Percentiles rank a stretch among this genome's conserved stretches.
These are phyloP conservation scores for Trichoderma asperellum DNA, from an alignment of 2,329 filamentous ascomycete species.

Conservation along the genomic window DNA sequence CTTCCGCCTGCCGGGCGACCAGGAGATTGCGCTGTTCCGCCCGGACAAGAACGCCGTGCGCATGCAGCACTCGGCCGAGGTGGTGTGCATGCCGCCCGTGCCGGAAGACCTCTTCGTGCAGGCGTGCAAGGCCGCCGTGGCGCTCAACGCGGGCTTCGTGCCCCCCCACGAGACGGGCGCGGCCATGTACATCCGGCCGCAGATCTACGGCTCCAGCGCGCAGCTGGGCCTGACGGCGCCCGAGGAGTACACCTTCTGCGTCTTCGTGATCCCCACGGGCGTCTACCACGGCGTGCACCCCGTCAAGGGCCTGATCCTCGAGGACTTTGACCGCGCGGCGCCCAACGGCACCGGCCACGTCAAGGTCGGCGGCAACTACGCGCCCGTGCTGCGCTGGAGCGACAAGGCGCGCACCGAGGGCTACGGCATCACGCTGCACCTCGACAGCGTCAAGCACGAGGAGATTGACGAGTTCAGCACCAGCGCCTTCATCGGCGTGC, in stretches of 20 bases:
- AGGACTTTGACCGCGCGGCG: slow-evolving; percentile 92
- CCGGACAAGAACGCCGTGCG: slow-evolving; percentile 82
- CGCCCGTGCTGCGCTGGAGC: slow-evolving; percentile 85
- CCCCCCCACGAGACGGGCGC: slow-evolving; percentile 87
- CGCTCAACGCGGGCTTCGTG: slow-evolving; percentile 86
- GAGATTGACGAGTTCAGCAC: slow-evolving; percentile 97
- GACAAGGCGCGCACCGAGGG: slow-evolving; percentile 78
- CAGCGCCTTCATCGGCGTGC: slow-evolving; percentile 85
- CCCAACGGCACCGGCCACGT: slow-evolving; percentile 86
- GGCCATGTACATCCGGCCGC: slow-evolving; percentile 88
- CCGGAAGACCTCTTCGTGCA: slow-evolving; percentile 76
- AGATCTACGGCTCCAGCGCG: slow-evolving; percentile 84
- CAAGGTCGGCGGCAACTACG: slow-evolving; percentile 97
- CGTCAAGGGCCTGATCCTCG: slow-evolving; percentile 84
- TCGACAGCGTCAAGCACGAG: slow-evolving; percentile 81
- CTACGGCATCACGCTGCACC: slow-evolving; percentile 91
- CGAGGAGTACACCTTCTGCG: slow-evolving; percentile 88
- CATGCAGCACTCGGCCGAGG: slow-evolving; percentile 81
- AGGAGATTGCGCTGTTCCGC: slow-evolving; percentile 81
- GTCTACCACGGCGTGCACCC: slow-evolving; percentile 91
- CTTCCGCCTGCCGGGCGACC: slow-evolving; percentile 75
- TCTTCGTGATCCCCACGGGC: slow-evolving; percentile 89
- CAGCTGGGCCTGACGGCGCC: slow-evolving; percentile 86
- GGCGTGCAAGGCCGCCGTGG: slow-evolving; percentile 78
- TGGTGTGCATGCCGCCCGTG: slow-evolving; percentile 80